Conservation (phyloP, 495 filamentous ascomycete species). For the Baudoinia panamericana region DNA sequence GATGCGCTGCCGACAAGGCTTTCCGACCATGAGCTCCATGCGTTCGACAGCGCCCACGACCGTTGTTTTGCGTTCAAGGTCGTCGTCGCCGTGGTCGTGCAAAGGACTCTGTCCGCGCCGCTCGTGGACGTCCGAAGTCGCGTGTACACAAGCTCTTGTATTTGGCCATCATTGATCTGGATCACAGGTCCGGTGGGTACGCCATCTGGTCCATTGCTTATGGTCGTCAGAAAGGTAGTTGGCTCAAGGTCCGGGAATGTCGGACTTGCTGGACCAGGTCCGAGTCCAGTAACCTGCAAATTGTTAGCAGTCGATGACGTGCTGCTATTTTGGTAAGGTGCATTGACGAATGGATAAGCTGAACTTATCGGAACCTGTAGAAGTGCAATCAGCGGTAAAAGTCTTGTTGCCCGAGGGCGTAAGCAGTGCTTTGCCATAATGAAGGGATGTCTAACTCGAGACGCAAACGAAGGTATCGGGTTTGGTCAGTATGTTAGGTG, state of each 20-base stretch:
- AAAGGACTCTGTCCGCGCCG: background rate
- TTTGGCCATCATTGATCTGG: constrained; percentile 6
- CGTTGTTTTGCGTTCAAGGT: no score
- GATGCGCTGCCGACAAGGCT: background rate
- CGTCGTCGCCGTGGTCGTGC: constrained; percentile 1
- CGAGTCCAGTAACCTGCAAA: background rate
- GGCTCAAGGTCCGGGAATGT: background rate
- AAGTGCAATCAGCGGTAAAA: constrained; percentile 13
- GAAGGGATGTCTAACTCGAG: no score
- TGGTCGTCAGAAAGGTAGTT: no score
- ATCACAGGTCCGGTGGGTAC: background rate
- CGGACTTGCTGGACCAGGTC: background rate
- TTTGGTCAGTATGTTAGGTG: constrained; percentile 14
- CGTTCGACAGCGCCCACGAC: no score
- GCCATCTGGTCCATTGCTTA: no score
- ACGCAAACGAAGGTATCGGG: background rate
- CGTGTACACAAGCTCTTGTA: background rate
- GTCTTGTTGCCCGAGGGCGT: constrained; percentile 5
- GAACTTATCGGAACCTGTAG: constrained; percentile 11
- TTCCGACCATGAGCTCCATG: background rate
- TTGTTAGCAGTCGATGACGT: background rate
- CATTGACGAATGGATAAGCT: constrained; percentile 6
- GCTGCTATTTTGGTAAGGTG: constrained; percentile 2
- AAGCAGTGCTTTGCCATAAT: constrained; percentile 4
- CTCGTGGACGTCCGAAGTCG: background rate